phyloP scores from a whole-genome alignment of 2,329 filamentous ascomycete species.

The Paecilomyces niveus region DNA sequence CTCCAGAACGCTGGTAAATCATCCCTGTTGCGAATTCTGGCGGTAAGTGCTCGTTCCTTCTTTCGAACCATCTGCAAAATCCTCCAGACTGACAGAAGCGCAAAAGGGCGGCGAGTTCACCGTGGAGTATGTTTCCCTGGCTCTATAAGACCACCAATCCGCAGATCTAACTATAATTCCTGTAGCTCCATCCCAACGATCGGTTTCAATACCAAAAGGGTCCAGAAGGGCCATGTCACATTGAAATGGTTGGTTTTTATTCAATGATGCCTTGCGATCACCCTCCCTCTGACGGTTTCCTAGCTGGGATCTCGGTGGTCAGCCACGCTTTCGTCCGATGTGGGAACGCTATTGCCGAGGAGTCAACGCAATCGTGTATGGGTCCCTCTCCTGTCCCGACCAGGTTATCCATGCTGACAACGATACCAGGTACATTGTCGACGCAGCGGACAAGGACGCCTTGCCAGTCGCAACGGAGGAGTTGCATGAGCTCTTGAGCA shows the following conservation, averaged over 20 bases:
- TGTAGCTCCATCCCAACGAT: constrained; percentile 94
- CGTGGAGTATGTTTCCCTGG: constrained; percentile 70
- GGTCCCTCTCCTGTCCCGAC: background rate
- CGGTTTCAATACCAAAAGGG: constrained; percentile 97
- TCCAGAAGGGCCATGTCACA: constrained; percentile 96
- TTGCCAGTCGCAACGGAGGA: constrained; percentile 85
- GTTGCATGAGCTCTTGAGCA: constrained; percentile 79
- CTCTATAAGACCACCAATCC: background rate
- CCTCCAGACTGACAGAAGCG: constrained; percentile 16
- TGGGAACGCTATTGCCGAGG: constrained; percentile 98
- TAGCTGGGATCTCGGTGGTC: constrained; percentile 92
- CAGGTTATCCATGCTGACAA: constrained; percentile 7
- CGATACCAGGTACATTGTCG: constrained; percentile 72
- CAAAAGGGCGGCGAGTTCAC: constrained; percentile 93
- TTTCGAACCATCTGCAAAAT: constrained; percentile 11
- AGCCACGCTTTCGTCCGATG: constrained; percentile 95
- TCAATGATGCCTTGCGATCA: constrained; percentile 18
- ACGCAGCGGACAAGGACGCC: constrained; percentile 78
- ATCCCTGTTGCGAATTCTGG: constrained; percentile 83
- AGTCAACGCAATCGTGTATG: constrained; percentile 89
- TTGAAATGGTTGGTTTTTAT: constrained; percentile 67
- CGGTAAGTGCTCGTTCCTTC: constrained; percentile 57
- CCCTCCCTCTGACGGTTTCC: constrained; percentile 2
- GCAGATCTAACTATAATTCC: constrained; percentile 15
- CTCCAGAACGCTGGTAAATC: constrained; percentile 98